Evolutionary conservation across 2,329 filamentous ascomycete species (phyloP).

Genomic region (Trichoderma afroharzianum): DNA sequence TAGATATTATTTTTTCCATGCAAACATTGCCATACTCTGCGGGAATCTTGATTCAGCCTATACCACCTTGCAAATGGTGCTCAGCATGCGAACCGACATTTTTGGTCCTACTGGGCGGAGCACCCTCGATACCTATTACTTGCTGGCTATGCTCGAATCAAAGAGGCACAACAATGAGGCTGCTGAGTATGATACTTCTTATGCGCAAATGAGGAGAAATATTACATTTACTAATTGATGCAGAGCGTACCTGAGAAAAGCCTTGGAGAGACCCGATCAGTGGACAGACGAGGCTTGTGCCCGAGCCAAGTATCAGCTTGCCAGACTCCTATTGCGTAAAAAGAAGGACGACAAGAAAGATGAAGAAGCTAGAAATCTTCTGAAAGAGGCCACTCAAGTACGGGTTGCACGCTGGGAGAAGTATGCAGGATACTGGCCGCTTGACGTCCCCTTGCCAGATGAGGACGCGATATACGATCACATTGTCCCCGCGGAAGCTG

Average conservation of each 20-base stretch:
- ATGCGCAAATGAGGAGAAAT: not conserved
- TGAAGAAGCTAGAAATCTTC: not conserved
- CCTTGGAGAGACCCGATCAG: not conserved
- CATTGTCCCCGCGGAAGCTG: not conserved
- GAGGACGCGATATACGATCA: not conserved
- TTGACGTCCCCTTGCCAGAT: not conserved
- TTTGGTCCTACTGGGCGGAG: not conserved
- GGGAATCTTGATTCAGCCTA: not conserved
- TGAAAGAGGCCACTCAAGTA: not conserved
- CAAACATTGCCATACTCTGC: not conserved
- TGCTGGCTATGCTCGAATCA: not conserved
- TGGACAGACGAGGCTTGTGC: not conserved
- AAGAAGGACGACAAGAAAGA: not conserved
- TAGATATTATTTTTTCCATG: not conserved
- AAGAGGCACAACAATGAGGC: not conserved
- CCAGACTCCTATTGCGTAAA: not conserved
- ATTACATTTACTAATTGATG: fast-evolving
- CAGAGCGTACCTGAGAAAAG: not conserved
- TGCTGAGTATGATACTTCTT: not conserved
- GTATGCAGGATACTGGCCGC: not conserved
- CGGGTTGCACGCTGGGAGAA: not conserved
- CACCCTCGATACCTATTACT: not conserved
- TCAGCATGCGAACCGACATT: not conserved
- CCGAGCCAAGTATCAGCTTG: not conserved
- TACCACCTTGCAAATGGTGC: not conserved